Evolutionary conservation across 2,329 filamentous ascomycete species (phyloP).

Genomic region (Botrytis porri): DNA sequence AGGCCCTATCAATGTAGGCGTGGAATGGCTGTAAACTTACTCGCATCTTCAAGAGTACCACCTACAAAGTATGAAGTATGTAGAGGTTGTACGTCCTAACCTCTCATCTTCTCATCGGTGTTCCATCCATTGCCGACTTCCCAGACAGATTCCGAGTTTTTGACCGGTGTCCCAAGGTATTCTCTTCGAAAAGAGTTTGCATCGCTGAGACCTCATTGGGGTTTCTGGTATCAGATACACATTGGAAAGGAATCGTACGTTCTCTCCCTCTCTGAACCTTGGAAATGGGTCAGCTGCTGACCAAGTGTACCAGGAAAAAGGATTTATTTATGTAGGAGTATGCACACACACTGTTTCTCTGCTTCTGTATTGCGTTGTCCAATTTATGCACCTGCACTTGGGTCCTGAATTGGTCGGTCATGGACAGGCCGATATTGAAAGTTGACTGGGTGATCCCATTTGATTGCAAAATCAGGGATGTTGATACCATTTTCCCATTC

Average conservation of each 20-base stretch:
- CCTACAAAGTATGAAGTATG: background rate
- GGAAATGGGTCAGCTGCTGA: constrained; percentile 5
- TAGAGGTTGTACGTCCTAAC: background rate
- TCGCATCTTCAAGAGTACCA: background rate
- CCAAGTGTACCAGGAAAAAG: background rate
- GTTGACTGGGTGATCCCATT: background rate
- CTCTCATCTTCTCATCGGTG: background rate
- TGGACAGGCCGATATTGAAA: background rate
- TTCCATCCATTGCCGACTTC: background rate
- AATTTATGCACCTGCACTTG: background rate
- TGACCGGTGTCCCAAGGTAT: background rate
- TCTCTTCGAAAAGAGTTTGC: background rate
- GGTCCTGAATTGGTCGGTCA: background rate
- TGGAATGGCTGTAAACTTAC: background rate
- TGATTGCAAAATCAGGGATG: constrained; percentile 4
- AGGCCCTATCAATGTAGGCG: background rate
- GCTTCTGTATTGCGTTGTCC: background rate
- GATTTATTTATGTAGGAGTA: background rate
- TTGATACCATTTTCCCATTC: constrained; percentile 1
- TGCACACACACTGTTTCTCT: background rate
- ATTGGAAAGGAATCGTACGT: background rate
- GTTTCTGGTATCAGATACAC: background rate
- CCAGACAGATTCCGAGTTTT: background rate
- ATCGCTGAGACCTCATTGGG: background rate
- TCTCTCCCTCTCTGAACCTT: background rate